These are phyloP conservation scores for sweet orange (Citrus sinensis) DNA, from an alignment of 345 rosid species.

Conservation along the genomic window DNA sequence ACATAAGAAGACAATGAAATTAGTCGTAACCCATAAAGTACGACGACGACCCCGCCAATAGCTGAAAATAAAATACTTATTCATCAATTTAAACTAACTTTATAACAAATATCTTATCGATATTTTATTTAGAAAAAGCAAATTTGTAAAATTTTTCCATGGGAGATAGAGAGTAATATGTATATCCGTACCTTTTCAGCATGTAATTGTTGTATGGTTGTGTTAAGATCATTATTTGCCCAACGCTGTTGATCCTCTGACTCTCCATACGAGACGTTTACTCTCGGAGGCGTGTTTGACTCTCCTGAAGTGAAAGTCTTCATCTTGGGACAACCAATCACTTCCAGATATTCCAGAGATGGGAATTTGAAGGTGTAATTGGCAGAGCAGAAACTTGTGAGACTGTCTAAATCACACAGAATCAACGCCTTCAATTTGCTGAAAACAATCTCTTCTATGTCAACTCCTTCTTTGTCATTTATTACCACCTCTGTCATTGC, in stretches of 20 bases:
- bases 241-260: not conserved
- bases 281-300: not conserved
- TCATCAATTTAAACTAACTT: no score
- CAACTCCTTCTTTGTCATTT: not conserved
- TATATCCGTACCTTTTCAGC: not conserved
- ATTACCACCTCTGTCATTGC: not conserved
- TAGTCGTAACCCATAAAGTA: no score
- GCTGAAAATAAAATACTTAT: no score
- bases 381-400: not conserved
- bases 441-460: not conserved
- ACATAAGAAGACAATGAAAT: no score
- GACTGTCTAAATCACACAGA: not conserved
- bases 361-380: not conserved
- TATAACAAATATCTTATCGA: no score
- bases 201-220: not conserved
- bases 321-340: not conserved
- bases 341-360: accelerated
- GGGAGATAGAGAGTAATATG: not conserved
- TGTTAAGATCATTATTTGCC: not conserved
- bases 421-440: not conserved
- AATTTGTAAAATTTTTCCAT: no score
- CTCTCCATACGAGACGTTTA: not conserved
- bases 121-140: no score
- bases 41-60: no score
- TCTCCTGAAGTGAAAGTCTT: not conserved